Evolutionary conservation across 768 basidiomycete species (phyloP), one percentile per base, ranked within the genome.

Genomic region (Tulasnella sp.): DNA sequence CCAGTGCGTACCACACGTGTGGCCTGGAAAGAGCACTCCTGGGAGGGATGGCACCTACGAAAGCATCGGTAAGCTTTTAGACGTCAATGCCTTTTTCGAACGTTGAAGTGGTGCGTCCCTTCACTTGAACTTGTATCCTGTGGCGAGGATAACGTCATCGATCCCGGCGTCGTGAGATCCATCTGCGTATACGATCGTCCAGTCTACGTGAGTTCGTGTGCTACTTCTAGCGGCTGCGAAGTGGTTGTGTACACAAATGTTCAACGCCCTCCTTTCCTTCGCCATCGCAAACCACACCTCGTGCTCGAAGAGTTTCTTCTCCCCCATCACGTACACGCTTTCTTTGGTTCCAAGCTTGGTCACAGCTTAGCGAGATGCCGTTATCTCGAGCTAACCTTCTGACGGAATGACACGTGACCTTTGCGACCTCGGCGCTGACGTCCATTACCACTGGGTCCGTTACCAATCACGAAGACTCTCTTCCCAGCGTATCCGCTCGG

Each of bases 131-230:
- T 83, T 71, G 67, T 84, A 92, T 10, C 88, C 89, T 2, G 88
- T 92, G 2, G 86, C 88, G n/a, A 90, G 70, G 53, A 89, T 80
- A 63, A 80, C 81, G 62, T 78, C 70, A 63, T 84, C 80, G 59
- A 90, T 72, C 4, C 72, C 73, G 30, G 69, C 63, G 66, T 85
- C 83, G 11, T 67, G 64, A 1, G 78, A 71, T 1, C 80, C 82
- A 60, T 85, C 84, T 60, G 76, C 78, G 63, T 87, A 84, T 30
- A 73, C 65, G 5, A 83, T 80, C 8, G 70, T 69, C 2, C 80
- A 78, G 76, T 2, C 65, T 66, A 54, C 74, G 75, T 45, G 77
- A 51, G 17, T 69, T 68, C 4, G n/a, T n/a, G n/a, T n/a, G n/a
- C n/a, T n/a, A n/a, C n/a, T n/a, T n/a, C n/a, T n/a, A n/a, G n/a